Evolutionary conservation across 768 basidiomycete genomes (phyloP).

Genomic region (Lactarius sanguifluus): DNA sequence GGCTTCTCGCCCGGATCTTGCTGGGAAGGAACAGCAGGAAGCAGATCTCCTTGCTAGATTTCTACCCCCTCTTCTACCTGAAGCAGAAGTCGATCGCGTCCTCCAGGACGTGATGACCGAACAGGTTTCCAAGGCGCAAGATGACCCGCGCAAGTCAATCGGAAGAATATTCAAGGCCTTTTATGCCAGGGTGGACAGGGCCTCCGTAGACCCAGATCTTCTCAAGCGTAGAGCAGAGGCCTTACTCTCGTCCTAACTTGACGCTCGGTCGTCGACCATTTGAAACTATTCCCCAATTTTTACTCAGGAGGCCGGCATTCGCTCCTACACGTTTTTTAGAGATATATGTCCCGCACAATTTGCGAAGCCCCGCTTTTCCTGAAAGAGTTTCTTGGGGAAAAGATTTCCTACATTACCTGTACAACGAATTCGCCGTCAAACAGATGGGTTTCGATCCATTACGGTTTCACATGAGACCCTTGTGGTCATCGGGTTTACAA

Average conservation of each 20-base stretch:
- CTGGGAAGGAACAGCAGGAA: conserved; percentile 59
- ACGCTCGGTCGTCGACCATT: not conserved
- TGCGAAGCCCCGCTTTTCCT: not conserved
- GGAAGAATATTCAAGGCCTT: conserved; percentile 63
- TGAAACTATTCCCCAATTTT: not conserved
- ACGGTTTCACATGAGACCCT: conserved; percentile 5
- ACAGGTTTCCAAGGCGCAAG: conserved; percentile 33
- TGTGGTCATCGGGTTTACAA: conserved; percentile 14
- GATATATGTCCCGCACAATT: not conserved
- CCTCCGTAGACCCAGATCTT: conserved; percentile 53
- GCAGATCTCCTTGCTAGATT: conserved; percentile 53
- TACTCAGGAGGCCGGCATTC: not conserved
- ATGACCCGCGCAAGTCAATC: conserved; percentile 38
- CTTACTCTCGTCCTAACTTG: conserved; percentile 35
- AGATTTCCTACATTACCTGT: not conserved
- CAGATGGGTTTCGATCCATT: not conserved
- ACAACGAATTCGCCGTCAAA: not conserved
- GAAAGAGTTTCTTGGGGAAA: not conserved
- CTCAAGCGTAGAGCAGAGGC: conserved; percentile 53
- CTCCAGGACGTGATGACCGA: conserved; percentile 45
- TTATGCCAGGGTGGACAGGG: conserved; percentile 59
- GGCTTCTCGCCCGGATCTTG: conserved; percentile 64
- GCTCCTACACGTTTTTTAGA: not conserved
- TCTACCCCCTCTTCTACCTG: conserved; percentile 60
- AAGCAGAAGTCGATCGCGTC: conserved; percentile 52